phyloP scores from a whole-genome alignment of 768 basidiomycete genomes.

The Rhodotorula kratochvilovae region DNA sequence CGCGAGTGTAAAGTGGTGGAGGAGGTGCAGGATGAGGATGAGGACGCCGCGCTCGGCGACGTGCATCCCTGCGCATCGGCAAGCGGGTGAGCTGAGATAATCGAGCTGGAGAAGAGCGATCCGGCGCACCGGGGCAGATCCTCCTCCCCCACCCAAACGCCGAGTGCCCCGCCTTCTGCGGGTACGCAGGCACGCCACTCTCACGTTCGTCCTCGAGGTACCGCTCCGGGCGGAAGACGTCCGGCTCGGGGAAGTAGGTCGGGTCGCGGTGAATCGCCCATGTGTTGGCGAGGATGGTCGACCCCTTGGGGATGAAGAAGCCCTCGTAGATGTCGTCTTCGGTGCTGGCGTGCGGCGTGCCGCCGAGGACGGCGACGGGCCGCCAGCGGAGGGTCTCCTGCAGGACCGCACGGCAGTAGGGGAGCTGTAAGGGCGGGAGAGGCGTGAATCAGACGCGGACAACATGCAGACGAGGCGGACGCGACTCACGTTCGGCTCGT shows the following conservation, averaged over 20 bases:
- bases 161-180: conserved; percentile 13
- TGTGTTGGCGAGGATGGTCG: conserved; percentile 26
- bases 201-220: conserved; percentile 17
- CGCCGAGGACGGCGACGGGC: conserved; percentile 34
- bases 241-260: conserved; percentile 34
- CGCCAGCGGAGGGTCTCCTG: conserved; percentile 37
- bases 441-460: too few species aligned
- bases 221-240: conserved; percentile 38
- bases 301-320: conserved; percentile 30
- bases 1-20: conserved; percentile 11
- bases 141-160: conserved; percentile 13
- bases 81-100: too few species aligned
- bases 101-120: too few species aligned
- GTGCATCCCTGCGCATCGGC: conserved; percentile 7
- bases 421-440: conserved; percentile 18
- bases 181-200: neutral
- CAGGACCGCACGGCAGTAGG: conserved; percentile 30
- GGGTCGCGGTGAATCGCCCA: conserved; percentile 33
- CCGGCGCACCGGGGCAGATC: neutral
- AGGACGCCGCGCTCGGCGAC: conserved; percentile 13
- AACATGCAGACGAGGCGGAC: too few species aligned
- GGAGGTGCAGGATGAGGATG: conserved; percentile 1
- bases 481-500: neutral
- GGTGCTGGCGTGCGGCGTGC: conserved; percentile 26
- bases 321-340: conserved; percentile 34